A percentile compares a stretch with the other conserved stretches of the same genome.
These are phyloP conservation scores for Hyphopichia wangnamkhiaoensis DNA, from an alignment of 1,139 yeast genomes.

Conservation along the genomic window DNA sequence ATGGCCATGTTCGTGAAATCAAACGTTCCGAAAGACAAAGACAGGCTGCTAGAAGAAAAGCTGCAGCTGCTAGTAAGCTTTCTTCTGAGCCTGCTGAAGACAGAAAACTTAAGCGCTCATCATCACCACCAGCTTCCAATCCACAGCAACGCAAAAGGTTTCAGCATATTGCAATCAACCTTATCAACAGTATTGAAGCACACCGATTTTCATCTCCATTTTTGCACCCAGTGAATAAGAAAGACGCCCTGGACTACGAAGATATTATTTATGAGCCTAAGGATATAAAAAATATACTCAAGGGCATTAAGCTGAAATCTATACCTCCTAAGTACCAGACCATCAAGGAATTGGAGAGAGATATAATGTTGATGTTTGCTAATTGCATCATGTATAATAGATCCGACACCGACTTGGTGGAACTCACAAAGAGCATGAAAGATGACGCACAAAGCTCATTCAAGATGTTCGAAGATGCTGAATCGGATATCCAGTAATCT, in stretches of 20 bases:
- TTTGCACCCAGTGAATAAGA: slow-evolving; percentile 63
- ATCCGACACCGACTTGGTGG: slow-evolving; percentile 61
- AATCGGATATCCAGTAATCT: slow-evolving; percentile 18
- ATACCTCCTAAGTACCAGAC: slow-evolving; percentile 49
- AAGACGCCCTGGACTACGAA: slow-evolving; percentile 71
- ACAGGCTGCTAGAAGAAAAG: slow-evolving; percentile 4
- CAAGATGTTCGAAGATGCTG: slow-evolving; percentile 51
- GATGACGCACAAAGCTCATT: slow-evolving; percentile 53
- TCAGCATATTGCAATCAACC: slow-evolving; percentile 56
- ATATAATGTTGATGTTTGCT: slow-evolving; percentile 75
- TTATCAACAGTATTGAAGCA: slow-evolving; percentile 64
- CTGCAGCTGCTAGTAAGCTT: slow-evolving; percentile 7
- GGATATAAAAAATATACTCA: slow-evolving; percentile 64
- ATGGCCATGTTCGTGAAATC: slow-evolving; percentile 2
- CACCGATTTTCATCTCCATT: slow-evolving; percentile 78
- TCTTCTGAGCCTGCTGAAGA: slow-evolving; percentile 8
- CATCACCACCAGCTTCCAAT: slow-evolving; percentile 29
- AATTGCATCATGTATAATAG: slow-evolving; percentile 82
- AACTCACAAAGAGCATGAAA: slow-evolving; percentile 69
- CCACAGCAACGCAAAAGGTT: slow-evolving; percentile 46
- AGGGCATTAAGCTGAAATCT: slow-evolving; percentile 49
- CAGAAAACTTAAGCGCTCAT: slow-evolving; percentile 21
- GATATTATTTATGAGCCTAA: slow-evolving; percentile 63
- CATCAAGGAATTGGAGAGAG: slow-evolving; percentile 65
- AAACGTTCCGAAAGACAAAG: slow-evolving; percentile 1